phyloP scores from a whole-genome alignment of 2,329 filamentous ascomycete species.

The Beauveria sp. region DNA sequence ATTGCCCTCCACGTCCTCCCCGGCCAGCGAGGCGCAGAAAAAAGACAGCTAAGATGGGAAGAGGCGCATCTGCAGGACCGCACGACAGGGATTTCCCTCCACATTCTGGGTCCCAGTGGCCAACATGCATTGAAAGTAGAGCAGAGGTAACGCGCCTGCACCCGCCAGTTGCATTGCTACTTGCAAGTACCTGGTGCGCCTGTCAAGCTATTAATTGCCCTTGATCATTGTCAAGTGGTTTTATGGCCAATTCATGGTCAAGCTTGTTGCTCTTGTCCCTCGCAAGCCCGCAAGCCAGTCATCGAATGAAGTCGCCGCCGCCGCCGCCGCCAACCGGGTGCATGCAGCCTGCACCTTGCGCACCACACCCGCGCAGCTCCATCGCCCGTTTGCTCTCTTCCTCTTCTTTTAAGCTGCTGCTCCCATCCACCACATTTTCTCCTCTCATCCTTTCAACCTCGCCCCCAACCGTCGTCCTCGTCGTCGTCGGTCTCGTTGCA shows the following conservation, averaged over 20 bases:
- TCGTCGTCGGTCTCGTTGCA: background rate
- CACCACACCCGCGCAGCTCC: background rate
- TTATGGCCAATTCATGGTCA: too few species aligned
- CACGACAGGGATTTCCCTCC: constrained; percentile 4
- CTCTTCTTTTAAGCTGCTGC: background rate
- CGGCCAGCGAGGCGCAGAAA: background rate
- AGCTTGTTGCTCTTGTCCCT: too few species aligned
- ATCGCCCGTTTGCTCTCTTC: constrained; percentile 3
- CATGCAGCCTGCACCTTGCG: too few species aligned
- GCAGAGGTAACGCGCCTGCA: background rate
- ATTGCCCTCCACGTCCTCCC: background rate
- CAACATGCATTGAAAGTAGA: background rate
- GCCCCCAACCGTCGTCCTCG: background rate
- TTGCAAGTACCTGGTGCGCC: background rate
- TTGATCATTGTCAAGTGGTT: background rate
- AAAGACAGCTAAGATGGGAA: background rate
- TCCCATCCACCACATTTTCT: background rate
- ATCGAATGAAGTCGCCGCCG: too few species aligned
- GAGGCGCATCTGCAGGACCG: constrained; percentile 7
- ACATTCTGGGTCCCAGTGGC: background rate
- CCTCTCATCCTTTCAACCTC: constrained; percentile 3
- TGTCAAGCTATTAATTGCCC: background rate
- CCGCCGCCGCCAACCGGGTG: too few species aligned
- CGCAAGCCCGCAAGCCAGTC: too few species aligned
- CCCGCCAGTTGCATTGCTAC: background rate